Conservation (phyloP, 257 asterid genomes). For the Verbascum thapsus region DNA sequence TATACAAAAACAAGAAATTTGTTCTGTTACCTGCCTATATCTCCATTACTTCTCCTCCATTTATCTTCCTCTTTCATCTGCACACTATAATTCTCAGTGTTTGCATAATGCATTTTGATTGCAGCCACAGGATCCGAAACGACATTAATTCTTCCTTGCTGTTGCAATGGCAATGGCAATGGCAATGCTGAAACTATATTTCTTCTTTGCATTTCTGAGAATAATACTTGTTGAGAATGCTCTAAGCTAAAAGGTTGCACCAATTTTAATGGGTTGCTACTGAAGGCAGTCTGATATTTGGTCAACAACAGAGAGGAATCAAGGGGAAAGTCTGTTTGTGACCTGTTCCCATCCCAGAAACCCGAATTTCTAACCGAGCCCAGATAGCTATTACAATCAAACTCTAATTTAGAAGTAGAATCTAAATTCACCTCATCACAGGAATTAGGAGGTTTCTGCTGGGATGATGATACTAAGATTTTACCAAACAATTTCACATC, state of each 20-base stretch:
- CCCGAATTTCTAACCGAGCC: constrained; percentile 45
- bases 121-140: constrained; percentile 90
- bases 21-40: constrained; percentile 69
- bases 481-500: constrained; percentile 93
- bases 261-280: constrained; percentile 46
- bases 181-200: constrained; percentile 50
- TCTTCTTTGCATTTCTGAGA: constrained; percentile 72
- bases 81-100: constrained; percentile 56
- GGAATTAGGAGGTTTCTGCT: constrained; percentile 52
- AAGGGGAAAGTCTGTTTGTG: constrained; percentile 52
- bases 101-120: constrained; percentile 74
- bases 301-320: constrained; percentile 67
- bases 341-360: constrained; percentile 59
- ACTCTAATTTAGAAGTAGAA: constrained; percentile 45
- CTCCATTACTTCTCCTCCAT: constrained; percentile 81
- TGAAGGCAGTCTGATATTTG: constrained; percentile 79
- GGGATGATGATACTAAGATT: constrained; percentile 64
- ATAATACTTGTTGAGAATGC: constrained; percentile 48
- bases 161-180: too few relatives aligned
- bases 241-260: constrained; percentile 60
- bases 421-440: constrained; percentile 41
- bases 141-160: constrained; percentile 40
- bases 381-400: constrained; percentile 40
- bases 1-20: constrained; percentile 43
- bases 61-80: constrained; percentile 65